phyloP scores from a whole-genome alignment of 2,329 filamentous ascomycete genomes.

The Zarea fungicola region DNA sequence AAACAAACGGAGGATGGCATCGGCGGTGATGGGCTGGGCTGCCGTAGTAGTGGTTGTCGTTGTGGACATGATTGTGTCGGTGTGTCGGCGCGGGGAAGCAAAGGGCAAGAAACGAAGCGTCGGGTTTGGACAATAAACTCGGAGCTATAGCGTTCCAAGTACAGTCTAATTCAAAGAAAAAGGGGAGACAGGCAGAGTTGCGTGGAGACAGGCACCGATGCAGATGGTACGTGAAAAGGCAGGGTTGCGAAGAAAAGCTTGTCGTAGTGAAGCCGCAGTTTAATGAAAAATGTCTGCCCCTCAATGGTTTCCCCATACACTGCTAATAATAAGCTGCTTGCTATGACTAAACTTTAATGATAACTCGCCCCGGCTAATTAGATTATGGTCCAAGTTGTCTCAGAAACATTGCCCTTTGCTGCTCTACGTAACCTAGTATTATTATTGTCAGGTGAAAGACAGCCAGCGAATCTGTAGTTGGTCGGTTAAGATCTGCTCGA shows the following conservation, averaged over 20 bases:
- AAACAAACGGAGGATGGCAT: conserved; percentile 83
- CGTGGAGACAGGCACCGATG: background rate
- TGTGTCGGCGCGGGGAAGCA: background rate
- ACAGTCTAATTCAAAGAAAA: background rate
- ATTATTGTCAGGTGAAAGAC: too few relatives aligned
- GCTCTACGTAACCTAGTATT: too few relatives aligned
- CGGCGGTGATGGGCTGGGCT: conserved; percentile 67
- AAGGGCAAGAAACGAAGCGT: background rate
- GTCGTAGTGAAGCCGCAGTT: background rate
- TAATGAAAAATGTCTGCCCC: conserved; percentile 1
- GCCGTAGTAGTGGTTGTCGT: conserved; percentile 41
- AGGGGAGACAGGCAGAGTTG: background rate
- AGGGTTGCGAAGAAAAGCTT: background rate
- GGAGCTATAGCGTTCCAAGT: background rate
- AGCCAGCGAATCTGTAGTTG: too few relatives aligned
- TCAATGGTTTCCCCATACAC: background rate
- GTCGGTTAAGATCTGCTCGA: background rate
- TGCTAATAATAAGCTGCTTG: background rate
- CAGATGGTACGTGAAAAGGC: background rate
- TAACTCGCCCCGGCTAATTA: too few relatives aligned
- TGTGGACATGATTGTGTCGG: conserved; percentile 20
- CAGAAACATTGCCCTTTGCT: too few relatives aligned
- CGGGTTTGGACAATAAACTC: background rate
- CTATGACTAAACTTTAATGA: too few relatives aligned
- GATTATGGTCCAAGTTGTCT: too few relatives aligned